A percentile compares a stretch with the other conserved stretches of the same genome.
Evolutionary conservation across 176 grass and related monocot species (phyloP).

Genomic region (Calamus simplicifolius): DNA sequence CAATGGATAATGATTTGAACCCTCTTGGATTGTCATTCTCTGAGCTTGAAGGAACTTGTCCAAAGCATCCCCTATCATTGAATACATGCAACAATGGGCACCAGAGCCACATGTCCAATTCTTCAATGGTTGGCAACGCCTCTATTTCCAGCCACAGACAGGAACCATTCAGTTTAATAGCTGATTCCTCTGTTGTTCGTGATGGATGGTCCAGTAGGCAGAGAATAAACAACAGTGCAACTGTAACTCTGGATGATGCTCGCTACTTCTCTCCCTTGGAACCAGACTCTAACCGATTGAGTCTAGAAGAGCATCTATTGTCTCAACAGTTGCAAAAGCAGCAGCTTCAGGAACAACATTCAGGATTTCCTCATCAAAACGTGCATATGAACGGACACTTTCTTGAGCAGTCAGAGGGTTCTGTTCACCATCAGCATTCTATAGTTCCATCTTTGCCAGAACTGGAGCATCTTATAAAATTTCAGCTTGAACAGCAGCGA

Average conservation of each 20-base stretch:
- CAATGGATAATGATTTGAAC: constrained; percentile 54
- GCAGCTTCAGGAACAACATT: constrained; percentile 2
- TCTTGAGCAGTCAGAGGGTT: neutral
- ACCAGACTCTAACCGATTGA: constrained; percentile 47
- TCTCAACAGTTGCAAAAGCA: constrained; percentile 10
- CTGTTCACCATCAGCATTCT: neutral
- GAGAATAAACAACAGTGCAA: constrained; percentile 29
- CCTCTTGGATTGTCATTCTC: constrained; percentile 92
- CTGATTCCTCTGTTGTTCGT: constrained; percentile 21
- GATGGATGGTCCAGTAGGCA: constrained; percentile 44
- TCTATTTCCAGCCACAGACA: constrained; percentile 38
- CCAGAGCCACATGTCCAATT: constrained; percentile 24
- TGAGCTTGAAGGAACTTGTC: constrained; percentile 75
- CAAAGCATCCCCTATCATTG: constrained; percentile 75
- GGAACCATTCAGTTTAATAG: constrained; percentile 27
- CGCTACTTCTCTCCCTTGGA: constrained; percentile 37
- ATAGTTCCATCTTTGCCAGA: constrained; percentile 29
- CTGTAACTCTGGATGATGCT: constrained; percentile 29
- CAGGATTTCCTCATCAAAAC: constrained; percentile 1
- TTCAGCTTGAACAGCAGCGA: constrained; percentile 68
- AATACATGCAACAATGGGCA: constrained; percentile 35
- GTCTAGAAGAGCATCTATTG: constrained; percentile 53
- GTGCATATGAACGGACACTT: neutral
- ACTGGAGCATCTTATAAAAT: constrained; percentile 53
- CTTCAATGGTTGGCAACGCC: constrained; percentile 38